Evolutionary conservation across 2,329 filamentous ascomycete genomes (phyloP).

Genomic region (Aspergillus sp.): DNA sequence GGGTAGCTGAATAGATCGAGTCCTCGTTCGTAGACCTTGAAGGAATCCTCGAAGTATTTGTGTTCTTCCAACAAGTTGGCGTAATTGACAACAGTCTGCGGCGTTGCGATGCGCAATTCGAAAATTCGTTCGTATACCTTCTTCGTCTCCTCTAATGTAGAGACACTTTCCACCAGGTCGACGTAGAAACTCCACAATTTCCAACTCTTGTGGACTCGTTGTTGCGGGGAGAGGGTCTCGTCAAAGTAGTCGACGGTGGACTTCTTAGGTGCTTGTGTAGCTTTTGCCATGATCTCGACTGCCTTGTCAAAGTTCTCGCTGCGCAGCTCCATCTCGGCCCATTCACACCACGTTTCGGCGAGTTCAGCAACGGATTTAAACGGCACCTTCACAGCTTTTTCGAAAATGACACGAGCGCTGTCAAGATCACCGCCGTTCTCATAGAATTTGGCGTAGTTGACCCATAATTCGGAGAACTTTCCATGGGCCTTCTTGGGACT

Average conservation of each 20-base stretch:
- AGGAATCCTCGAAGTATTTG: slow-evolving; percentile 93
- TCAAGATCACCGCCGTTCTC: slow-evolving; percentile 80
- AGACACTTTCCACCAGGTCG: slow-evolving; percentile 92
- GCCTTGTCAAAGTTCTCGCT: slow-evolving; percentile 95
- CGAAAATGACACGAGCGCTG: slow-evolving; percentile 88
- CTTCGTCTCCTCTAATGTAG: slow-evolving; percentile 83
- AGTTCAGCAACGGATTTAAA: slow-evolving; percentile 97
- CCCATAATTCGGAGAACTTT: slow-evolving; percentile 91
- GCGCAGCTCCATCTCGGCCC: slow-evolving; percentile 96
- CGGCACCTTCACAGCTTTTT: slow-evolving; percentile 95
- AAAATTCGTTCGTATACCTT: slow-evolving; percentile 97
- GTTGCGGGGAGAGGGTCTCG: slow-evolving; percentile 87
- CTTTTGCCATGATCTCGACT: slow-evolving; percentile 93
- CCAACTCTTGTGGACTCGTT: slow-evolving; percentile 98
- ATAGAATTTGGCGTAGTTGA: slow-evolving; percentile 96
- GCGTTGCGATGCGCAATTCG: slow-evolving; percentile 94
- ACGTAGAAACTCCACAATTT: slow-evolving; percentile 99
- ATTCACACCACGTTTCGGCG: slow-evolving; percentile 98
- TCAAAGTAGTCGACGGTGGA: slow-evolving; percentile 99
- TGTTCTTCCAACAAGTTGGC: slow-evolving; percentile 93
- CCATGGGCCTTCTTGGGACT: slow-evolving; percentile 92
- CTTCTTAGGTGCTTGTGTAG: slow-evolving; percentile 91
- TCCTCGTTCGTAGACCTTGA: slow-evolving; percentile 95
- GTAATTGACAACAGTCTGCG: slow-evolving; percentile 98
- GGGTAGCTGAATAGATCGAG: slow-evolving; percentile 98